Evolutionary conservation across 257 asterid genomes (phyloP).

Genomic region (Jasminum sambac): DNA sequence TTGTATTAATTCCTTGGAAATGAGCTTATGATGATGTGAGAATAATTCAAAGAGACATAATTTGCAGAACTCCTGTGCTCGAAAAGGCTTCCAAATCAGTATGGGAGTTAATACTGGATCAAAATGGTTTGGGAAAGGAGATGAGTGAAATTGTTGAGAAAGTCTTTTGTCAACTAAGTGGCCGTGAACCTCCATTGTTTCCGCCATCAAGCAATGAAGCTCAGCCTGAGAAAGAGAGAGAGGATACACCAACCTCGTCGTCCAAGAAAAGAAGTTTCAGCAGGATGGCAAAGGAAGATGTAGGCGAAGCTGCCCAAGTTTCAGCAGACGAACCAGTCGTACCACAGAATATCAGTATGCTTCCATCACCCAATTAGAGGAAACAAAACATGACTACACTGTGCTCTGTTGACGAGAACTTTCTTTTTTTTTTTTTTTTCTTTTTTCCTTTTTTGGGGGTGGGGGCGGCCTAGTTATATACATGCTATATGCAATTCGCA

Average conservation of each 20-base stretch:
- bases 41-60: conserved; percentile 22
- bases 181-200: conserved; percentile 84
- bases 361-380: conserved; percentile 27
- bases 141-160: conserved; percentile 78
- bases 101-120: conserved; percentile 93
- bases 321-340: conserved; percentile 26
- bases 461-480: no score
- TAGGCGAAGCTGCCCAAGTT: conserved; percentile 39
- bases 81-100: conserved; percentile 95
- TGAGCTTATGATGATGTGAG: background rate
- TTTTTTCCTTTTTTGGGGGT: conserved; percentile 9
- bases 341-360: conserved; percentile 19
- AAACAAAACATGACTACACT: conserved; percentile 19
- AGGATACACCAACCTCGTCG: conserved; percentile 46
- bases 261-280: conserved; percentile 67
- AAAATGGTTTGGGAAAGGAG: conserved; percentile 84
- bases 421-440: conserved; percentile 13
- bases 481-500: background rate
- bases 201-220: conserved; percentile 38
- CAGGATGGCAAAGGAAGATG: conserved; percentile 47
- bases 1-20: background rate
- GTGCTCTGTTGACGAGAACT: background rate
- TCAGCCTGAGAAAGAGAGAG: conserved; percentile 55
- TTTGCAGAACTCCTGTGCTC: conserved; percentile 83
- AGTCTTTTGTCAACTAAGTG: conserved; percentile 88